Conservation (phyloP, 2,329 filamentous ascomycete genomes). For the Apiospora kogelbergensis region DNA sequence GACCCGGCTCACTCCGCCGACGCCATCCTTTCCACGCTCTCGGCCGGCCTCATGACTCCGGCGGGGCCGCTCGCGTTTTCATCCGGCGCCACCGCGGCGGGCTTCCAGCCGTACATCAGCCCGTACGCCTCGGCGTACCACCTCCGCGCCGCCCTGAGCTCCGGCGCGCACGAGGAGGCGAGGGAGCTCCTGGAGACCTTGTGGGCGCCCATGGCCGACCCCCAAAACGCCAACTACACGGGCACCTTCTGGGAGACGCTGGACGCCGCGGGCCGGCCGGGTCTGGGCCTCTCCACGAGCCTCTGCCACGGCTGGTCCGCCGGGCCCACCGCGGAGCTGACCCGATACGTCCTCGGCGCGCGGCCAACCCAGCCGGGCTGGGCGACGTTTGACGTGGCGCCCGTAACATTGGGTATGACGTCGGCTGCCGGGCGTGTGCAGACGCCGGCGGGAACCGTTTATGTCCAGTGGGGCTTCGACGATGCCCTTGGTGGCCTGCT, state of each 20-base stretch:
- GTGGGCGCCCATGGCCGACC: slow-evolving; percentile 29
- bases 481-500: background rate
- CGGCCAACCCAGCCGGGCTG: slow-evolving; percentile 23
- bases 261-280: slow-evolving; percentile 22
- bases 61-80: slow-evolving; percentile 15
- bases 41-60: slow-evolving; percentile 14
- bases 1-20: slow-evolving; percentile 16
- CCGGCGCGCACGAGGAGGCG: slow-evolving; percentile 13
- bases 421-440: slow-evolving; percentile 15
- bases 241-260: slow-evolving; percentile 32
- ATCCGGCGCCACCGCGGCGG: background rate
- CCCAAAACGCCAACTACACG: slow-evolving; percentile 26
- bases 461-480: background rate
- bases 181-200: slow-evolving; percentile 19
- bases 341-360: slow-evolving; percentile 28
- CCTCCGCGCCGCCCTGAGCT: slow-evolving; percentile 28
- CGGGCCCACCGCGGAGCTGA: slow-evolving; percentile 33
- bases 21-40: slow-evolving; percentile 20
- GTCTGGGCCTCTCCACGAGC: slow-evolving; percentile 27
- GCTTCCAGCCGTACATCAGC: slow-evolving; percentile 14
- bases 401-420: slow-evolving; percentile 20
- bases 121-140: slow-evolving; percentile 30
- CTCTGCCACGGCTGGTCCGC: slow-evolving; percentile 35
- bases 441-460: background rate
- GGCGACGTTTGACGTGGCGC: slow-evolving; percentile 18